Evolutionary conservation across 2,329 filamentous ascomycete species (phyloP).

Genomic region (Juglanconis oblonga): DNA sequence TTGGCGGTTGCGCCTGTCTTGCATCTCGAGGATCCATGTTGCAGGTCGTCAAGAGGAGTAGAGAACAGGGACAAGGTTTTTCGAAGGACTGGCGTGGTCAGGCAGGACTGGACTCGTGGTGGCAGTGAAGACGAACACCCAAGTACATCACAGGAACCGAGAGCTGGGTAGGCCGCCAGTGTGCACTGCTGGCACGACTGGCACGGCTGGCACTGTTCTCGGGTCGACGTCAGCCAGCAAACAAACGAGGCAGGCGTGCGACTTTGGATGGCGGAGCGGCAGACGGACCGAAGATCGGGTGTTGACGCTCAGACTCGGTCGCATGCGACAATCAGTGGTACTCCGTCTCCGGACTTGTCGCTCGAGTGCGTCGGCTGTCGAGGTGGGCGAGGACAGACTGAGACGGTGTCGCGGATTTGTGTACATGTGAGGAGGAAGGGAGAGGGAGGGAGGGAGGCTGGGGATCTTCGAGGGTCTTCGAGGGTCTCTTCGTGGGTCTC

Average conservation of each 20-base stretch:
- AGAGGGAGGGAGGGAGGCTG: background rate
- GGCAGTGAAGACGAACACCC: background rate
- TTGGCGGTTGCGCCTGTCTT: constrained; percentile 30
- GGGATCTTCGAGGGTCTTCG: background rate
- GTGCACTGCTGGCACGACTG: background rate
- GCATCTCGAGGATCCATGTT: constrained; percentile 26
- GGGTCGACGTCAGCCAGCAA: constrained; percentile 1
- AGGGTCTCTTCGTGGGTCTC: too few relatives aligned
- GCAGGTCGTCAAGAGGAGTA: background rate
- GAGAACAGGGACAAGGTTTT: background rate
- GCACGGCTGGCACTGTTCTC: background rate
- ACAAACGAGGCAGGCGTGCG: constrained; percentile 3
- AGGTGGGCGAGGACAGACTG: background rate
- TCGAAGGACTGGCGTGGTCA: background rate
- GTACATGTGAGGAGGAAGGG: background rate
- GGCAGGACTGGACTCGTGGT: background rate
- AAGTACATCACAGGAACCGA: background rate
- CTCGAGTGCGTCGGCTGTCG: constrained; percentile 1
- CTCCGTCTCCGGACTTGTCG: background rate
- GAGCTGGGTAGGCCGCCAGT: background rate
- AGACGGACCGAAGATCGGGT: background rate
- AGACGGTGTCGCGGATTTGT: background rate
- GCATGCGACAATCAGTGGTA: background rate
- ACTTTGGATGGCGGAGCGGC: background rate
- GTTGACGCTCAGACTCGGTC: constrained; percentile 1